These are phyloP conservation scores for Radiomyces spectabilis DNA, from an alignment of 192 early-diverging fungal genomes.

Conservation along the genomic window DNA sequence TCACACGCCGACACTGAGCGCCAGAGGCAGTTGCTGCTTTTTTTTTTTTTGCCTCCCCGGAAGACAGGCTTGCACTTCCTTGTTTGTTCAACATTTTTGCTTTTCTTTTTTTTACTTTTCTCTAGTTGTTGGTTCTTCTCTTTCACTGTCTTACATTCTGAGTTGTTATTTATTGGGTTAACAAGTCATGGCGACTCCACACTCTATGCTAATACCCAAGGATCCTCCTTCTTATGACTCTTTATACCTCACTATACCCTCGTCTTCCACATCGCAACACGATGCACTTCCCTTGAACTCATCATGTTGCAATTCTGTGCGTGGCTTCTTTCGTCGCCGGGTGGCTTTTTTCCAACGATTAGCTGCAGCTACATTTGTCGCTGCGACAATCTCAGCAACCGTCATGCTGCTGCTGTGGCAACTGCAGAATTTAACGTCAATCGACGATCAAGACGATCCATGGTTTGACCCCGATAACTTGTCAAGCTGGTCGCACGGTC, in stretches of 20 bases:
- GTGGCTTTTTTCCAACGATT: slow-evolving; percentile 11
- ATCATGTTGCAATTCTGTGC: neutral
- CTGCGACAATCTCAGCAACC: slow-evolving; percentile 14
- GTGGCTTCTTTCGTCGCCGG: slow-evolving; percentile 7
- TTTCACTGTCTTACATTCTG: too few relatives aligned
- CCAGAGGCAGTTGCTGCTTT: too few relatives aligned
- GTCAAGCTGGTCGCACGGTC: too few relatives aligned
- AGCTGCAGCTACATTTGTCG: slow-evolving; percentile 16
- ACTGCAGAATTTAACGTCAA: slow-evolving; percentile 14
- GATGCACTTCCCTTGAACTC: neutral
- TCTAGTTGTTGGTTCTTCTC: neutral
- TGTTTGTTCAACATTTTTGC: too few relatives aligned
- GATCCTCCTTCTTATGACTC: slow-evolving; percentile 26
- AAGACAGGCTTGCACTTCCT: too few relatives aligned
- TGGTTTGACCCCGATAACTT: slow-evolving; percentile 9
- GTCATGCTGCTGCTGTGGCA: slow-evolving; percentile 24
- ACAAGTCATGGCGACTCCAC: neutral
- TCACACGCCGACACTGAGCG: too few relatives aligned
- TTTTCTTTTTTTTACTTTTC: slow-evolving; percentile 1
- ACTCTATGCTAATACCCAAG: slow-evolving; percentile 6
- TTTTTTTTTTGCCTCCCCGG: too few relatives aligned
- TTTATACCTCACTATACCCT: slow-evolving; percentile 3
- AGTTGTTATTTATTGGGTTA: neutral
- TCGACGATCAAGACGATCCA: slow-evolving; percentile 5
- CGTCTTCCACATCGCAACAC: neutral